Percentiles rank a stretch among this genome's conserved stretches.
Conservation (phyloP, 1,284 basidiomycete species). For the Cutaneotrichosporon sp. region DNA sequence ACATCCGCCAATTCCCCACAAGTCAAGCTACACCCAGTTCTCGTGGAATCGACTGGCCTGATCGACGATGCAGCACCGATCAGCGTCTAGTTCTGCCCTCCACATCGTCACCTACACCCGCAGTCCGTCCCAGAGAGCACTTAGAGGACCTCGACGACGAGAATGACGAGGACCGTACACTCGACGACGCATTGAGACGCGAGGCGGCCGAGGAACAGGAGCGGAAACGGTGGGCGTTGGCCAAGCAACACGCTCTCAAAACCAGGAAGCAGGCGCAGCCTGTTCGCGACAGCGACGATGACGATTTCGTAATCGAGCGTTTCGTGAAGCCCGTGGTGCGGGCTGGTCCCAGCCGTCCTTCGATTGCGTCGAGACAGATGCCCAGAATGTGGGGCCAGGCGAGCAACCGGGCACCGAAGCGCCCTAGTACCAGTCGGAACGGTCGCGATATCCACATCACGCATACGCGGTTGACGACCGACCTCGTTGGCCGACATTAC, state of each 20-base stretch:
- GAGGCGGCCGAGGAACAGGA: conserved; percentile 6
- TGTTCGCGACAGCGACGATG: conserved; percentile 14
- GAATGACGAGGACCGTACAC: conserved; percentile 14
- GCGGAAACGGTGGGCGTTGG: neutral
- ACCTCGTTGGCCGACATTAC: neutral
- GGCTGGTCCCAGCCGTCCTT: too few relatives aligned
- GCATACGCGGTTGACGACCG: neutral
- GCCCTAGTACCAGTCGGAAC: too few relatives aligned
- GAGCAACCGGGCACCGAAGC: too few relatives aligned
- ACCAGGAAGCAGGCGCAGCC: conserved; percentile 2
- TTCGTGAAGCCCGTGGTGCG: too few relatives aligned
- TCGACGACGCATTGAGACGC: neutral
- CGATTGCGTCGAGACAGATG: too few relatives aligned
- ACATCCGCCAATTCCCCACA: conserved; percentile 30
- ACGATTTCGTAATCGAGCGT: conserved; percentile 1
- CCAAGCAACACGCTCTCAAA: conserved; percentile 7
- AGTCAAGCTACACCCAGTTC: conserved; percentile 32
- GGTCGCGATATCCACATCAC: neutral
- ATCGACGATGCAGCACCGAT: neutral
- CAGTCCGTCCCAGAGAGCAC: neutral
- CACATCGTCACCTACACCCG: conserved; percentile 25
- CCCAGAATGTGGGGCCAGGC: too few relatives aligned
- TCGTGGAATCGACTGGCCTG: neutral
- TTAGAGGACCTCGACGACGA: conserved; percentile 21
- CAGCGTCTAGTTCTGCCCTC: neutral